Base-by-base conservation (phyloP, 2,329 filamentous ascomycete genomes). In the Fusarium caatingaense region DNA sequence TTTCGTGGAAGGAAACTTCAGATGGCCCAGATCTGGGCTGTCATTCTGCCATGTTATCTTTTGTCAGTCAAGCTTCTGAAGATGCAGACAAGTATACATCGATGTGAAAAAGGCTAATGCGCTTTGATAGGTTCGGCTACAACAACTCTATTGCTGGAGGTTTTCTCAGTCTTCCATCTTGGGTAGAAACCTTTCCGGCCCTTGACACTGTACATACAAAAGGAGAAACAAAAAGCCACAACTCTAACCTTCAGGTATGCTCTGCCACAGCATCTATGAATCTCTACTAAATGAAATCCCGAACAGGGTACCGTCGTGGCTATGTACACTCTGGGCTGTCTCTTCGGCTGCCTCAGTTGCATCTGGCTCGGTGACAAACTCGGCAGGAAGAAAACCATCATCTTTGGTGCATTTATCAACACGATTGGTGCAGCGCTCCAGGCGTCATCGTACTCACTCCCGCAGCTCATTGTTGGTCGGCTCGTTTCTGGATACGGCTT, bases 111-210 rank as follows among this genome's bases (percentile, higher is more conserved):
- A 27, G 1, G 46, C 12, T 16, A 8, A 6, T 27, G 0, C 12
- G 0, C 0, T 13, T 10, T 2, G 0, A n/a, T 8, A 56, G 32
- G 4, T 57, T 56, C 6, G 57, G 51, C 0, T 60, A 47, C 8
- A 60, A 60, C 11, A 60, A 57, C 50, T 57, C 57, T 2, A 57
- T 60, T 5, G 57, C 57, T 6, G 57, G 51, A 27, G 57, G 57
- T 1, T 47, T 60, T 6, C 51, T 60, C 3, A 60, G 57, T 8
- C 57, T 60, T 21, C 51, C 32, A 3, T 57, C 32, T 0, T 57
- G 57, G 57, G 42, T 60, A 16, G 42, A 57, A n/a, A 60, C 51
- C 18, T 60, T 56, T 27, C 57, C 57, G 4, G 32, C 50, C 3
- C 50, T 60, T 2, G 57, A 56, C 8, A 60, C 51, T 21, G 42